These are phyloP conservation scores for Beauveria sp. DNA, from an alignment of 2,329 filamentous ascomycete species.

Conservation along the genomic window DNA sequence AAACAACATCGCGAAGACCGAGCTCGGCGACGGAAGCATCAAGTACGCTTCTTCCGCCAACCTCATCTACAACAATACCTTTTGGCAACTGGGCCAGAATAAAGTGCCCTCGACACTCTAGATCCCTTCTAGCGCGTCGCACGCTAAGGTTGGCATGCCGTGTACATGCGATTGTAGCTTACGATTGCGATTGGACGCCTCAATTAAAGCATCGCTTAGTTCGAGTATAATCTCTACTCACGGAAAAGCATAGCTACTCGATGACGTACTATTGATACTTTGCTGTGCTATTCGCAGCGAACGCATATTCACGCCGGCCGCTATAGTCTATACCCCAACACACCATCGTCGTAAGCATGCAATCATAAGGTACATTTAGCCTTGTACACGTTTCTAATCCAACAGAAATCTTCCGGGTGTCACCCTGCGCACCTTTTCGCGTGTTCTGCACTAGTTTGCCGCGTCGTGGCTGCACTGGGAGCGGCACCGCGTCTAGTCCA, in stretches of 20 bases:
- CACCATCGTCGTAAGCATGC: background rate
- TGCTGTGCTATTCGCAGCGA: background rate
- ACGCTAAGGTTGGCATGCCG: no score
- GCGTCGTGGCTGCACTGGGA: background rate
- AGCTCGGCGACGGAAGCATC: no score
- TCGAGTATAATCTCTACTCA: no score
- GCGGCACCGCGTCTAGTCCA: slow-evolving; percentile 31
- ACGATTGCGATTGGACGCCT: no score
- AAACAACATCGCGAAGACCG: no score
- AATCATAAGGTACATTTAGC: background rate
- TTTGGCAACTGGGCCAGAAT: no score
- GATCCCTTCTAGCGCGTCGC: no score
- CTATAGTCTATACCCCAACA: background rate
- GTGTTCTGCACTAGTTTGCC: background rate
- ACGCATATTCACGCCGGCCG: background rate
- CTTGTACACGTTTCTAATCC: background rate
- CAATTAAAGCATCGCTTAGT: background rate
- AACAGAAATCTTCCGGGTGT: background rate
- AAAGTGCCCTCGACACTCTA: no score
- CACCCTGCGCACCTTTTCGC: background rate
- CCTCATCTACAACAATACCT: no score
- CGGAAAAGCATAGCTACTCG: background rate
- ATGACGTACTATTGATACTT: background rate
- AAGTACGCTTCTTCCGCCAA: no score
- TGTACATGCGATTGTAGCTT: no score